Evolutionary conservation across 169 alveolate species (phyloP).

Genomic region (Eimeria mitis): DNA sequence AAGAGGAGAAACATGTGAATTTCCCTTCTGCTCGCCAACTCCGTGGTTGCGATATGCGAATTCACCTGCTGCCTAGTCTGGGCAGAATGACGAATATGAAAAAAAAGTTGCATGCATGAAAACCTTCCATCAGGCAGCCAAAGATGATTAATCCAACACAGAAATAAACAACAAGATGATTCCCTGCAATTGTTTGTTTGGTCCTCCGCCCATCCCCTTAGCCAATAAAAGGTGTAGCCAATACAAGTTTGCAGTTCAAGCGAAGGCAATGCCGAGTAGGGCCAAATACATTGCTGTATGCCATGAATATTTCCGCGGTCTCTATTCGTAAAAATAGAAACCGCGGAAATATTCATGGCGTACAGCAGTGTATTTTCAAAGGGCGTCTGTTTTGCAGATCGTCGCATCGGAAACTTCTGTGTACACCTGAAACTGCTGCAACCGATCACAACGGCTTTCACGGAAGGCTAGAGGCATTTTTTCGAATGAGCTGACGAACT

Average conservation of each 20-base stretch:
- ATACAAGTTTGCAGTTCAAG: not conserved
- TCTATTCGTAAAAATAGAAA: not conserved
- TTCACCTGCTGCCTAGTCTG: not conserved
- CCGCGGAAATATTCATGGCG: too few relatives aligned
- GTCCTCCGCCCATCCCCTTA: not conserved
- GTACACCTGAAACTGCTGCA: slow-evolving; percentile 2
- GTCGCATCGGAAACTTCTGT: not conserved
- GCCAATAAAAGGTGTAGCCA: too few relatives aligned
- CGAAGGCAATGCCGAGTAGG: not conserved
- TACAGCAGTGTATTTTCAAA: not conserved
- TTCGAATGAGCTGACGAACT: not conserved
- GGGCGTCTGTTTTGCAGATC: not conserved
- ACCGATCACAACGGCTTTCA: not conserved
- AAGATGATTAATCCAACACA: not conserved
- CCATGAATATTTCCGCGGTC: not conserved
- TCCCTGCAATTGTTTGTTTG: not conserved
- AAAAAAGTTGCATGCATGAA: not conserved
- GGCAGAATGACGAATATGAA: not conserved
- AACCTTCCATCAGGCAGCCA: not conserved
- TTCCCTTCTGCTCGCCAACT: not conserved
- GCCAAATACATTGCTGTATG: not conserved
- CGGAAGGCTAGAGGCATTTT: not conserved
- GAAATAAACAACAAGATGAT: not conserved
- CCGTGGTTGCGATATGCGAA: not conserved
- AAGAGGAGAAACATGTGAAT: not conserved